phyloP scores from a whole-genome alignment of 1,284 basidiomycete species.

The Hemileia vastatrix region DNA sequence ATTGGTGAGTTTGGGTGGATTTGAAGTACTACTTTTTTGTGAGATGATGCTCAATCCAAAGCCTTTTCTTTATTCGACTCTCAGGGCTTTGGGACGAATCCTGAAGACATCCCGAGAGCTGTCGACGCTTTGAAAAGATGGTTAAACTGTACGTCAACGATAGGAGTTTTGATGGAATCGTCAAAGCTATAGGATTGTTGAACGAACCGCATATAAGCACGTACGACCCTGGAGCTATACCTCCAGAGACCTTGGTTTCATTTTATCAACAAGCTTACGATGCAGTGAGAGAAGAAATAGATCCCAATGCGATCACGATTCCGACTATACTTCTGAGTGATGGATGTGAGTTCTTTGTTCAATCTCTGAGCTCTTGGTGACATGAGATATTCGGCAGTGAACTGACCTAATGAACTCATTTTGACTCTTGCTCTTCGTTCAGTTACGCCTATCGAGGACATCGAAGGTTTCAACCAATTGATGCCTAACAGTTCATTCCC shows the following conservation, averaged over 20 bases:
- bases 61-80: no score
- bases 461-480: not conserved
- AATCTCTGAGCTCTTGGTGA: no score
- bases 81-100: not conserved
- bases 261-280: no score
- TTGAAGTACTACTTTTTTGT: no score
- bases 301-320: no score
- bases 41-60: no score
- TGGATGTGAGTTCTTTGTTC: no score
- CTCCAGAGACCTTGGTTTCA: not conserved
- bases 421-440: no score
- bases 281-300: no score
- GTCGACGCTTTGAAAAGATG: not conserved
- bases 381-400: no score
- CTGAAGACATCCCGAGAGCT: not conserved
- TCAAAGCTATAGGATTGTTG: not conserved
- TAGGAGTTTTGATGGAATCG: not conserved
- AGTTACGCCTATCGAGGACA: not conserved
- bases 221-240: not conserved
- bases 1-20: no score
- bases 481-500: not conserved
- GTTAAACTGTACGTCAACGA: not conserved
- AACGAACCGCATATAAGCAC: not conserved
- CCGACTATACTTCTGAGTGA: not conserved
- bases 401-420: no score